phyloP scores from a whole-genome alignment of 345 rosid genomes.

The Zanthoxylum bungeanum region DNA sequence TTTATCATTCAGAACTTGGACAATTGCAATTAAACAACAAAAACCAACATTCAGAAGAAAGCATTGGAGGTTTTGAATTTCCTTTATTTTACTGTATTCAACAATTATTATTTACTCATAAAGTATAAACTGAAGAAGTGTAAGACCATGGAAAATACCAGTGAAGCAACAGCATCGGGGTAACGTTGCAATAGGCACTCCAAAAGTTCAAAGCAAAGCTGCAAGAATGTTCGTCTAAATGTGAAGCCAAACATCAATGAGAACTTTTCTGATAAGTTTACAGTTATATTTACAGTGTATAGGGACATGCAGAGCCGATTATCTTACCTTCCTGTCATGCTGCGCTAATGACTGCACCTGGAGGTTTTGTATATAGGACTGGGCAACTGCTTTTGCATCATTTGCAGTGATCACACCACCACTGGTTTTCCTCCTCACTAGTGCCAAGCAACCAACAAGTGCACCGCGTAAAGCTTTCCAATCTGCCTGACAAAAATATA shows the following conservation, averaged over 20 bases:
- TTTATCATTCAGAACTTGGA: neutral
- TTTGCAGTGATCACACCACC: constrained; percentile 40
- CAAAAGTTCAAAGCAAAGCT: constrained; percentile 85
- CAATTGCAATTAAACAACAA: neutral
- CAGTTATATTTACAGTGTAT: neutral
- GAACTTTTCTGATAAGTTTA: neutral
- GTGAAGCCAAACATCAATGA: neutral
- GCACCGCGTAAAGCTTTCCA: constrained; percentile 92
- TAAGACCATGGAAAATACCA: constrained; percentile 41
- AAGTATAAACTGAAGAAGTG: constrained; percentile 9
- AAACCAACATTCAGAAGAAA: neutral
- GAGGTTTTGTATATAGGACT: constrained; percentile 45
- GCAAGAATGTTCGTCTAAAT: constrained; percentile 28
- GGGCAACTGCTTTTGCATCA: constrained; percentile 65
- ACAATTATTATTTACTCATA: neutral
- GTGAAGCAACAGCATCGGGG: constrained; percentile 43
- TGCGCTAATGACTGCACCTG: constrained; percentile 78
- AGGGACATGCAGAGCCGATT: neutral
- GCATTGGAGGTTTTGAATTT: neutral
- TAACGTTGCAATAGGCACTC: constrained; percentile 68
- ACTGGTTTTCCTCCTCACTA: constrained; percentile 52
- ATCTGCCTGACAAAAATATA: constrained; percentile 68
- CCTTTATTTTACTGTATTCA: neutral
- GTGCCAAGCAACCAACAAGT: constrained; percentile 85
- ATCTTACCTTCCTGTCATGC: constrained; percentile 72